These are phyloP conservation scores for Botryotinia narcissicola DNA, from an alignment of 2,329 filamentous ascomycete species.

Conservation along the genomic window DNA sequence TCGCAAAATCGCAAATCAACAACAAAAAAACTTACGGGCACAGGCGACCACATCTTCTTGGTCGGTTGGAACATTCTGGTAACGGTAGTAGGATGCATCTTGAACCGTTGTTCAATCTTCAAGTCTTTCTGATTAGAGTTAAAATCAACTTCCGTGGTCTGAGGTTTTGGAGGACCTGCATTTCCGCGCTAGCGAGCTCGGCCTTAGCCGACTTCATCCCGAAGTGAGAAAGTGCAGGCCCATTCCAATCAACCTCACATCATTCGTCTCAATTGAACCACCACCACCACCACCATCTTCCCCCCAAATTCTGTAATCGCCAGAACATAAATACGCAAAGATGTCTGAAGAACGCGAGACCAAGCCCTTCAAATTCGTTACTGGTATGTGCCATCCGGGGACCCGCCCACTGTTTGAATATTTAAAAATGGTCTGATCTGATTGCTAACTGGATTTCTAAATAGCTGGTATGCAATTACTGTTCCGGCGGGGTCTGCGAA, in stretches of 20 bases:
- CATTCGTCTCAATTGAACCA: constrained; percentile 39
- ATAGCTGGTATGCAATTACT: constrained; percentile 48
- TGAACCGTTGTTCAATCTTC: constrained; percentile 27
- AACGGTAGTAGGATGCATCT: constrained; percentile 52
- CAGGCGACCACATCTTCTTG: constrained; percentile 63
- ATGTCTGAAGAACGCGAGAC: constrained; percentile 96
- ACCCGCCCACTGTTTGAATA: constrained; percentile 23
- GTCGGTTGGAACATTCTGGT: constrained; percentile 67
- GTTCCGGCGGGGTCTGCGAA: constrained; percentile 14
- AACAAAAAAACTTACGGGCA: constrained; percentile 62
- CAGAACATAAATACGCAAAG: constrained; percentile 48
- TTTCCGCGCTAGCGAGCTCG: constrained; percentile 23
- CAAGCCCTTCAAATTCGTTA: constrained; percentile 99
- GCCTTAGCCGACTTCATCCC: constrained; percentile 39
- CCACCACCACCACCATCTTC: constrained; percentile 34
- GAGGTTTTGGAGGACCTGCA: constrained; percentile 21
- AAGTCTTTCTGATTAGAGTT: constrained; percentile 15
- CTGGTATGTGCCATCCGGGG: constrained; percentile 62
- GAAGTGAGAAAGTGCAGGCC: constrained; percentile 13
- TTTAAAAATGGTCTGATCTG: constrained; percentile 35
- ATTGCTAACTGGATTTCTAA: constrained; percentile 41
- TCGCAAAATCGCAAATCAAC: background rate
- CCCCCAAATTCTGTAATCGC: constrained; percentile 36
- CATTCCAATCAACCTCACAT: constrained; percentile 33
- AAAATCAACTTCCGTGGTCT: constrained; percentile 27